Evolutionary conservation across 805 yeast genomes (phyloP).

Genomic region (Zygosaccharomyces gambellarensis): DNA sequence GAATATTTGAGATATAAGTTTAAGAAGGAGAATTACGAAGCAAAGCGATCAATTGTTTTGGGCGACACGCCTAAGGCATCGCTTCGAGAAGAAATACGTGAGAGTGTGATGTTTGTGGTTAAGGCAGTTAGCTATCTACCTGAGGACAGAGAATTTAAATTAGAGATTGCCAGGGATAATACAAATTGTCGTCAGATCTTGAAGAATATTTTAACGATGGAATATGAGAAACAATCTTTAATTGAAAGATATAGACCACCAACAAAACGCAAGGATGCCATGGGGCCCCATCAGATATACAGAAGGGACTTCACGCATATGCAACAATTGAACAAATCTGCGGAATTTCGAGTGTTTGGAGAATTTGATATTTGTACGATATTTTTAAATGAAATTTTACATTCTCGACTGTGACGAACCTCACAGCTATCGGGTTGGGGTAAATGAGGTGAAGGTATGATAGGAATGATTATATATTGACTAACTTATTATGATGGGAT

Average conservation of each 20-base stretch:
- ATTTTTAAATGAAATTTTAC: constrained; percentile 26
- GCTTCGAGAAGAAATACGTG: constrained; percentile 9
- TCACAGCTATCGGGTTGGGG: neutral
- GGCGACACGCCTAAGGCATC: constrained; percentile 6
- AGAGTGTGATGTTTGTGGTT: constrained; percentile 24
- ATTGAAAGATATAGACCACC: constrained; percentile 7
- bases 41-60: constrained; percentile 19
- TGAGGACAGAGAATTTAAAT: constrained; percentile 4
- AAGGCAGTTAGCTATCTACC: constrained; percentile 20
- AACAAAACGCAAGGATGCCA: neutral
- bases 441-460: neutral
- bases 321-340: neutral
- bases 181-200: constrained; percentile 22
- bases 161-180: constrained; percentile 16
- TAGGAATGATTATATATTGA: neutral
- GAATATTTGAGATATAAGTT: constrained; percentile 30
- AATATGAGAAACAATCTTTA: constrained; percentile 21
- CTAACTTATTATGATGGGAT: neutral
- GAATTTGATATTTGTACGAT: constrained; percentile 27
- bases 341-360: constrained; percentile 10
- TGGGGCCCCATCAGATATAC: constrained; percentile 8
- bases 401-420: constrained; percentile 17
- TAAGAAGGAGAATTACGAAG: constrained; percentile 24
- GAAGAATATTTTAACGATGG: constrained; percentile 28
- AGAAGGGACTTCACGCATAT: constrained; percentile 19